Evolutionary conservation across 495 filamentous ascomycete species (phyloP), one percentile per base, ranked within the genome.

Genomic region (Podospora fimiseda): DNA sequence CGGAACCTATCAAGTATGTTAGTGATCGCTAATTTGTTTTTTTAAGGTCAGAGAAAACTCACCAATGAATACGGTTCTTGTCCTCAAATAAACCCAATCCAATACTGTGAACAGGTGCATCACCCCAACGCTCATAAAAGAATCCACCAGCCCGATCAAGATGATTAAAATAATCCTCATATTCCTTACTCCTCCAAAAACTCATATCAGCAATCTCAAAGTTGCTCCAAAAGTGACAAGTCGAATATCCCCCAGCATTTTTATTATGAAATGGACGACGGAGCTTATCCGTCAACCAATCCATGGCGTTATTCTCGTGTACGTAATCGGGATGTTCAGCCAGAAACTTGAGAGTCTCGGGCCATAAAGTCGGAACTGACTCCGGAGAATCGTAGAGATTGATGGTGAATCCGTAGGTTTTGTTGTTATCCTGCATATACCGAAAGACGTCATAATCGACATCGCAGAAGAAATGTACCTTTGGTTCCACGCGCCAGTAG

Each of bases 161-260:
- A 65, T 96, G 89, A 66, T 96, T 84, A 71, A 99, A 99, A 67
- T 96, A 99, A 48, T 90, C 88, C 66, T 92, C 86, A 67, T 99
- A 99, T 46, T 80, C 78, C 67, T 90, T 81, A 60, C 90, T 86
- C 9, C 94, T 78, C 89, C 91, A 99, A 74, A 99, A 96, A 55
- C 79, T 81, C 81, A 99, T 82, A 65, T 96, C 90, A 30, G 83
- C 94, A 60, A 99, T 94, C 72, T 99, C 94, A 63, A 99, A 99
- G 72, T 99, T 99, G 53, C 83, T 90, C 94, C 94, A 99, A 76
- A 99, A 99, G 71, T 99, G 94, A 68, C 94, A 99, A n/a, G 94
- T 98, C 9, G 88, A 93, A 76, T 96, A 98, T 36, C 93, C 93
- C 53, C 93, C 83, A 24, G 89, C 91, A 44, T 83, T 80, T 16